Evolutionary conservation across 129 eudicot genomes (phyloP), one percentile per base, ranked within the genome.

Genomic region (Tagetes erecta): DNA sequence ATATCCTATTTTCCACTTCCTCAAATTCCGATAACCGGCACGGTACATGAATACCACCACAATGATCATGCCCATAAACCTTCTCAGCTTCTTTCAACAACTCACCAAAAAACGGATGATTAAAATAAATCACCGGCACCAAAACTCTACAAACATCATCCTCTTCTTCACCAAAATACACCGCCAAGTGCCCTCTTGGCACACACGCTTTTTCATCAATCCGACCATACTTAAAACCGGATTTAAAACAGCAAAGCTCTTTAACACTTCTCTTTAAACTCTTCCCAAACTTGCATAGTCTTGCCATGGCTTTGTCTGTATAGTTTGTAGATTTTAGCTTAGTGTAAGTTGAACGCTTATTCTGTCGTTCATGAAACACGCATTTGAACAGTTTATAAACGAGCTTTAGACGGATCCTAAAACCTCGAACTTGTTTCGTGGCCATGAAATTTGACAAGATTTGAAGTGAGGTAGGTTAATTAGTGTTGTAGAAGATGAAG

Each of bases 121-220:
- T 90, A 7, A 90, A 80, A 60, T 86, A 86, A 6, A 94, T 71
- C 60, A 94, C 89, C 9, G 97, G 98, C 77, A 94, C 96, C 74
- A 94, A 64, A 38, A 88, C 91, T 45, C 97, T 83, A 46, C 67
- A 77, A 12, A 86, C 68, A 64, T 86, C 87, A 20, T 78, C 91
- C 6, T 88, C 87, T 67, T 83, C 33, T 40, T 94, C 92, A 2
- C 91, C 97, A 40, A 94, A 86, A 58, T 94, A 90, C 38, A 94
- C 90, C 3, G 96, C 96, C 78, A 94, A 73, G 33, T 94, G 93
- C 31, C 98, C 98, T 71, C 83, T 88, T 6, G 96, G 97, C 12
- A 86, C 85, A 60, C 55, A 73, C 31, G 71, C 38, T 8, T 65
- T 51, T 8, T 55, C 74, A 12, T 33, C 67, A 35, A 86, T 67